phyloP scores from a whole-genome alignment of 345 rosid species.

The Rubroshorea leprosula region DNA sequence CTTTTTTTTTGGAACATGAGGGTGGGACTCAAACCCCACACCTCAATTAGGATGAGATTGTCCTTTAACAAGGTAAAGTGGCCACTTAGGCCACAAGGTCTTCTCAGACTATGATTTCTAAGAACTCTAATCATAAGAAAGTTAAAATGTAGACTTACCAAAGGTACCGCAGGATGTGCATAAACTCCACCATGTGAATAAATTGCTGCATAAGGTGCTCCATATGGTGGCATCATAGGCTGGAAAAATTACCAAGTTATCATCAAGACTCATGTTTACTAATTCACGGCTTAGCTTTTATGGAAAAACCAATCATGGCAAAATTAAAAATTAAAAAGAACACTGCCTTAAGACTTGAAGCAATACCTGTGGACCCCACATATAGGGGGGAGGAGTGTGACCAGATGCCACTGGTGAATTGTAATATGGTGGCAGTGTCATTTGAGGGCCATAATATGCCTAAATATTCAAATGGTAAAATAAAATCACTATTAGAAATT shows the following conservation, averaged over 20 bases:
- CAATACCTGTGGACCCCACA: conserved; percentile 91
- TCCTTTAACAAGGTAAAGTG: too few relatives aligned
- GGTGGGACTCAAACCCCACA: too few relatives aligned
- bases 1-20: too few relatives aligned
- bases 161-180: conserved; percentile 73
- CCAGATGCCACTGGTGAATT: conserved; percentile 73
- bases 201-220: conserved; percentile 68
- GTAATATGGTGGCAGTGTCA: conserved; percentile 70
- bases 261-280: neutral
- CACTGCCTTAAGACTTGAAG: neutral
- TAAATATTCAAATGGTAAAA: conserved; percentile 21
- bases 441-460: conserved; percentile 89
- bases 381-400: conserved; percentile 74
- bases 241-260: conserved; percentile 27
- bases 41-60: too few relatives aligned
- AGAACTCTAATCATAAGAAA: neutral
- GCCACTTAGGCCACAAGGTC: too few relatives aligned
- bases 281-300: neutral
- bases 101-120: neutral
- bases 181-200: conserved; percentile 80
- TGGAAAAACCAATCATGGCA: neutral
- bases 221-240: conserved; percentile 91
- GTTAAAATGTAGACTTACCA: conserved; percentile 36
- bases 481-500: neutral
- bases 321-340: neutral